Evolutionary conservation across 2,329 filamentous ascomycete species (phyloP).

Genomic region (Chaetothyriales sp.): DNA sequence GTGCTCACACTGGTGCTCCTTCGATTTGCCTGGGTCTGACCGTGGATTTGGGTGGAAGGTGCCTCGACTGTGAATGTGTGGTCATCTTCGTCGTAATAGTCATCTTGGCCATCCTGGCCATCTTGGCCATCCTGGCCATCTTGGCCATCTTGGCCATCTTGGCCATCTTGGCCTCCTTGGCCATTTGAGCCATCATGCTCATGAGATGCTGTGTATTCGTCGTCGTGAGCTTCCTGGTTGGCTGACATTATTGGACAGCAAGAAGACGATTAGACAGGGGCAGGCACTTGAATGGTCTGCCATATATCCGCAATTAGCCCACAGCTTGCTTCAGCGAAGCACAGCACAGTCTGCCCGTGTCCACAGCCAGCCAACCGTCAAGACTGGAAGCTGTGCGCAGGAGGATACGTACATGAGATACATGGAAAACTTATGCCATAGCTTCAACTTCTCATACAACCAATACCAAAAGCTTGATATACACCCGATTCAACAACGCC

Average conservation of each 20-base stretch:
- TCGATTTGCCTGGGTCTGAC: slow-evolving; percentile 12
- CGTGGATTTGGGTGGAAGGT: slow-evolving; percentile 22
- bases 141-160: slow-evolving; percentile 19
- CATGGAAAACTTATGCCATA: not conserved
- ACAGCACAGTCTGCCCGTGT: not conserved
- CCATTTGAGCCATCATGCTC: not conserved
- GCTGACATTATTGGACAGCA: not conserved
- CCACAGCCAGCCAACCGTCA: not conserved
- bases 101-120: not conserved
- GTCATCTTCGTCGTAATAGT: slow-evolving; percentile 17
- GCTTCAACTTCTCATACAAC: not conserved
- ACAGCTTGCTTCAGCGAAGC: not conserved
- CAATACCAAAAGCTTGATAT: not conserved
- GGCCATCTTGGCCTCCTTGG: not conserved
- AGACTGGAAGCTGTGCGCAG: not conserved
- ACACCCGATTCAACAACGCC: not conserved
- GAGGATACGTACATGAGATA: not conserved
- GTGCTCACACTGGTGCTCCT: not conserved
- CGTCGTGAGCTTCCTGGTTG: not conserved
- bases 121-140: not conserved
- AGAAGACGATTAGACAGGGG: not conserved
- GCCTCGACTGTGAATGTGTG: slow-evolving; percentile 27
- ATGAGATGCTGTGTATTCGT: not conserved
- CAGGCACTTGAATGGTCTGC: not conserved
- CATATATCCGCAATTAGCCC: not conserved